Evolutionary conservation across 805 yeast species (phyloP), one percentile per base, ranked within the genome.

Genomic region (Wickerhamomyces subpelliculosus): DNA sequence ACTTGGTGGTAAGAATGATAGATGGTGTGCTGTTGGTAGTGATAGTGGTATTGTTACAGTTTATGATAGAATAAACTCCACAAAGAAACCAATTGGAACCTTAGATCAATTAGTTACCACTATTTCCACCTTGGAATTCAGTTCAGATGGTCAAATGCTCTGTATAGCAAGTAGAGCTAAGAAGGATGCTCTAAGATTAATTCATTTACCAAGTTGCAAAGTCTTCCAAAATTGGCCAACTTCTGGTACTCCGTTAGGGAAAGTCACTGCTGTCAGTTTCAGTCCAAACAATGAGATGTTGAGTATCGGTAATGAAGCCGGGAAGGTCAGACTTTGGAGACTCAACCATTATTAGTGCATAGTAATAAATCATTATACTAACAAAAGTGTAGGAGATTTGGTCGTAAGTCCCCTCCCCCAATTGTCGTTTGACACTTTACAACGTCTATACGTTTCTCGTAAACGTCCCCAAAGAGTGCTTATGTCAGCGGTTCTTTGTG

Each of bases 141-240:
- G 86, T 21, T 76, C 74, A 21, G 97, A 93, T 58, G 97, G 96
- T 2, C 98, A 93, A 60, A 61, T 93, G 14, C 64, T 93, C 45
- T 83, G 87, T 50, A 72, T 89, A 45, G 90, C 96, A 0, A 84
- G 95, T 8, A 72, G 94, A 51, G 87, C 82, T 5, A 78, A 80
- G 64, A 78, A 81, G 51, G 97, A 93, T 60, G 85, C 96, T 4
- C 67, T 93, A 43, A 74, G 89, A 52, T 58, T 93, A 46, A 89
- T 87, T 11, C 97, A 93, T 57, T 62, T 90, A 40, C 96, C 97
- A 18, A 73, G 84, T 20, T 86, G 90, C 46, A 75, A 85, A 16
- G 95, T 86, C 7, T 93, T 80, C 63, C 70, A 80, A 35, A 93
- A 93, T 66, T 93, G 98, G 98, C 99, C 99, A 14, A 93, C 97